A percentile compares a stretch with the other conserved stretches of the same genome.
Evolutionary conservation across 1,284 basidiomycete genomes (phyloP).

Genomic region (Puccinia polysora): DNA sequence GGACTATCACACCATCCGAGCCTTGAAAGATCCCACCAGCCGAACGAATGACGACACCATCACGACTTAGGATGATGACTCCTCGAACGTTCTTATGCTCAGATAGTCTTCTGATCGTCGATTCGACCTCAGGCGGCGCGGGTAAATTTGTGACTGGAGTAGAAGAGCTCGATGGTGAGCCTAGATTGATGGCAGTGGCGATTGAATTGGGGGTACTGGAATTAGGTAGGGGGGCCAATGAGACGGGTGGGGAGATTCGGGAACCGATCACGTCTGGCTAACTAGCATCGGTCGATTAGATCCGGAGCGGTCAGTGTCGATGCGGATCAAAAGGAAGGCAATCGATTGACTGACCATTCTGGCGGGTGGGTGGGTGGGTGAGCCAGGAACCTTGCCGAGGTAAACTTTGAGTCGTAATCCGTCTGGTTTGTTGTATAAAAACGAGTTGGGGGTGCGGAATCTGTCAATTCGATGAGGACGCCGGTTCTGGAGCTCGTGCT

Average conservation of each 20-base stretch:
- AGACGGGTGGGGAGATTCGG: not conserved
- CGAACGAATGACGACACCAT: slow-evolving; percentile 33
- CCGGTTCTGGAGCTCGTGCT: too few species aligned
- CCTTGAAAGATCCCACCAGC: slow-evolving; percentile 24
- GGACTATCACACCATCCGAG: slow-evolving; percentile 7
- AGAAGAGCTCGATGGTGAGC: not conserved
- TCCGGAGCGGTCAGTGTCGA: too few species aligned
- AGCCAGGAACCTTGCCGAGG: too few species aligned
- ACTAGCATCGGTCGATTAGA: not conserved
- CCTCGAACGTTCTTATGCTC: slow-evolving; percentile 33
- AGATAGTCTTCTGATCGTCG: slow-evolving; percentile 28
- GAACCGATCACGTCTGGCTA: not conserved
- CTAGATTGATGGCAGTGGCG: not conserved
- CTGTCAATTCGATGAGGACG: too few species aligned
- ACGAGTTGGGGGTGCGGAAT: too few species aligned
- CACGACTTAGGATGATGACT: slow-evolving; percentile 29
- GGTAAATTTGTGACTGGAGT: not conserved
- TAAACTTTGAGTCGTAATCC: too few species aligned
- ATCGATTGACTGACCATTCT: too few species aligned
- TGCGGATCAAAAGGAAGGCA: too few species aligned
- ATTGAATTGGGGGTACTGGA: not conserved
- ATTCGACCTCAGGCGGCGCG: slow-evolving; percentile 21
- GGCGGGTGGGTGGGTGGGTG: too few species aligned
- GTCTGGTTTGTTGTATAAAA: too few species aligned
- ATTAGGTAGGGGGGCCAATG: not conserved